These are phyloP conservation scores for Apiotrichum gracile DNA, from an alignment of 1,284 basidiomycete genomes.

Conservation along the genomic window DNA sequence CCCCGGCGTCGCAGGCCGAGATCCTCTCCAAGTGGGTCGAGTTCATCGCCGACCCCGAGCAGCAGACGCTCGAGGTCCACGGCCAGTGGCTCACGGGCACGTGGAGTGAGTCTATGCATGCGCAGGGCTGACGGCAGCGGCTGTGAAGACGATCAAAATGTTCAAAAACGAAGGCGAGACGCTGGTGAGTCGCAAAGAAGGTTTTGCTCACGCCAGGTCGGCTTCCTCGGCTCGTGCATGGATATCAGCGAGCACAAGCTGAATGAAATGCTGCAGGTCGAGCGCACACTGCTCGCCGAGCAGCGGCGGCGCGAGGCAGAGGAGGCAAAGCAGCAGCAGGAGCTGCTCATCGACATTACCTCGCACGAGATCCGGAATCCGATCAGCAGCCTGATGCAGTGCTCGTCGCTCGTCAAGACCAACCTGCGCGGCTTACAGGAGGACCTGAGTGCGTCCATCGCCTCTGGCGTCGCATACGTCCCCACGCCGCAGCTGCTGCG, in stretches of 20 bases:
- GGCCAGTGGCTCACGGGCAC: slow-evolving; percentile 6
- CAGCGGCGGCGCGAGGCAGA: slow-evolving; percentile 37
- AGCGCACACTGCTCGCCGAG: slow-evolving; percentile 34
- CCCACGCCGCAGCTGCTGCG: slow-evolving; percentile 36
- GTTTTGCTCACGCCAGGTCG: slow-evolving; percentile 1
- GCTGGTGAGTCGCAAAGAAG: neutral
- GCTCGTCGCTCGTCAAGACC: slow-evolving; percentile 40
- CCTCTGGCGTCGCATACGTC: neutral
- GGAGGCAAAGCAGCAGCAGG: slow-evolving; percentile 39
- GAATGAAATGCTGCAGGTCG: slow-evolving; percentile 32
- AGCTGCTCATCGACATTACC: slow-evolving; percentile 43
- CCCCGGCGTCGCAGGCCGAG: slow-evolving; percentile 5
- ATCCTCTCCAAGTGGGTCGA: slow-evolving; percentile 17
- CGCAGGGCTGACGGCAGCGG: neutral
- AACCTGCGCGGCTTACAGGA: slow-evolving; percentile 32
- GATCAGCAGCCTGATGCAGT: slow-evolving; percentile 18
- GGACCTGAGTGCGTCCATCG: slow-evolving; percentile 15
- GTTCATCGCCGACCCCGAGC: neutral
- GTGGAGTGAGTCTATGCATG: neutral
- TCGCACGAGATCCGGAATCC: slow-evolving; percentile 37
- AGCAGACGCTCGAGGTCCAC: neutral
- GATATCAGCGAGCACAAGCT: slow-evolving; percentile 42
- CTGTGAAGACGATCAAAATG: slow-evolving; percentile 14
- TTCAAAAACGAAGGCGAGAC: neutral
- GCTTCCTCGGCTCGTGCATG: slow-evolving; percentile 15